Evolutionary conservation across 2,329 filamentous ascomycete species (phyloP).

Genomic region (Phialophora verrucosa): DNA sequence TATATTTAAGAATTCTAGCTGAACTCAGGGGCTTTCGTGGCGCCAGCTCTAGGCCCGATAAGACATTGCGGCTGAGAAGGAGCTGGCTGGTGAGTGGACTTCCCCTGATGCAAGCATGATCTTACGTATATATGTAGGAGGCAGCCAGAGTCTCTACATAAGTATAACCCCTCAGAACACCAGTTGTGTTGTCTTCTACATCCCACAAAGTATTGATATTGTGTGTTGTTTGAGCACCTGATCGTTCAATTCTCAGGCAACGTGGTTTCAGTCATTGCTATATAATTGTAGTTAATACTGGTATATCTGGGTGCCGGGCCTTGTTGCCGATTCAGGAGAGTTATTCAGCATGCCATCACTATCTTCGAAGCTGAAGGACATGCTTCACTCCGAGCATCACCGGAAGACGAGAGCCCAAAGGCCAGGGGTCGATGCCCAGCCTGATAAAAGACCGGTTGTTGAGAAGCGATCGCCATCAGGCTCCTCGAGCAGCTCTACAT

Average conservation of each 20-base stretch:
- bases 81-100: background rate
- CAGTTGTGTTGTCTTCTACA: background rate
- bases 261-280: background rate
- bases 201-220: background rate
- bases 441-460: background rate
- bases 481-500: conserved; percentile 17
- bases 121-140: background rate
- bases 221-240: background rate
- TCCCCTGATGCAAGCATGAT: background rate
- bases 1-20: background rate
- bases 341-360: conserved; percentile 24
- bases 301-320: background rate
- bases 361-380: conserved; percentile 24
- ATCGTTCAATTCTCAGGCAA: background rate
- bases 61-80: background rate
- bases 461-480: background rate
- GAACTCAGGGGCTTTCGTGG: background rate
- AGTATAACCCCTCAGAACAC: background rate
- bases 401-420: conserved; percentile 14
- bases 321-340: background rate
- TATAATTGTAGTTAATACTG: background rate
- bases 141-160: no score
- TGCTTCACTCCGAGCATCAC: conserved; percentile 13
- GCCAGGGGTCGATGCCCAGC: background rate
- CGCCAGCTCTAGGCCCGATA: background rate